Percentiles rank a stretch among this genome's conserved stretches.
phyloP scores from a whole-genome alignment of 2,329 filamentous ascomycete species.

The Verticillium alfalfae region DNA sequence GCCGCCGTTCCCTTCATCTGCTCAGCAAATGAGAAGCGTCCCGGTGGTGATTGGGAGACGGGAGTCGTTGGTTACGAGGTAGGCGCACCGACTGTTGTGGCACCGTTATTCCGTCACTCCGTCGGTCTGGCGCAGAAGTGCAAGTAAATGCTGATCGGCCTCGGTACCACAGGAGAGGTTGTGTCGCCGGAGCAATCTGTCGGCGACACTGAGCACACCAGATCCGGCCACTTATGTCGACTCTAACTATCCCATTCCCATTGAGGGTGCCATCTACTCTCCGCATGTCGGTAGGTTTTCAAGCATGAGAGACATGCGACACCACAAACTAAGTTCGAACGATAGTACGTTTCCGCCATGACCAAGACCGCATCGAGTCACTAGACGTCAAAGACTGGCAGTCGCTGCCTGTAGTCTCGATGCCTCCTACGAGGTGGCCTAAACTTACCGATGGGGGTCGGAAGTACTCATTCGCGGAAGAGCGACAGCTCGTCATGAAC shows the following conservation, averaged over 20 bases:
- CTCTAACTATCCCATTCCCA: constrained; percentile 66
- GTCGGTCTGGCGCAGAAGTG: background rate
- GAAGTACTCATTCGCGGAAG: constrained; percentile 66
- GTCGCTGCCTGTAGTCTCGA: constrained; percentile 65
- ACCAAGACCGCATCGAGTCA: constrained; percentile 58
- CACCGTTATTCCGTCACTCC: background rate
- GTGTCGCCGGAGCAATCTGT: constrained; percentile 68
- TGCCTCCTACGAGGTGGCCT: constrained; percentile 66
- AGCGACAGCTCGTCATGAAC: constrained; percentile 65
- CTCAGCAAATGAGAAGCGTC: constrained; percentile 68
- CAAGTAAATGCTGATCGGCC: background rate
- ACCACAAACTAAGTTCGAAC: background rate
- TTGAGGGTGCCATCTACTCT: constrained; percentile 65
- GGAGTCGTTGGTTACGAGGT: constrained; percentile 38
- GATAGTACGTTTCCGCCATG: constrained; percentile 65
- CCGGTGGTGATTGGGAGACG: constrained; percentile 77
- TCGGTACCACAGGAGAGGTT: constrained; percentile 55
- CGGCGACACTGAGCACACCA: constrained; percentile 60
- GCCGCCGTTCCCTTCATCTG: constrained; percentile 59
- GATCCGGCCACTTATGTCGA: constrained; percentile 38
- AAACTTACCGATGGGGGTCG: constrained; percentile 64
- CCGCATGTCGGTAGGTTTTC: constrained; percentile 53
- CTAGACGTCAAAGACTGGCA: constrained; percentile 46
- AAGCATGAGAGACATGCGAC: background rate
- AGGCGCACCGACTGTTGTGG: background rate